Conservation (phyloP, 176 grass and related monocot genomes). For the Oryza meridionalis region DNA sequence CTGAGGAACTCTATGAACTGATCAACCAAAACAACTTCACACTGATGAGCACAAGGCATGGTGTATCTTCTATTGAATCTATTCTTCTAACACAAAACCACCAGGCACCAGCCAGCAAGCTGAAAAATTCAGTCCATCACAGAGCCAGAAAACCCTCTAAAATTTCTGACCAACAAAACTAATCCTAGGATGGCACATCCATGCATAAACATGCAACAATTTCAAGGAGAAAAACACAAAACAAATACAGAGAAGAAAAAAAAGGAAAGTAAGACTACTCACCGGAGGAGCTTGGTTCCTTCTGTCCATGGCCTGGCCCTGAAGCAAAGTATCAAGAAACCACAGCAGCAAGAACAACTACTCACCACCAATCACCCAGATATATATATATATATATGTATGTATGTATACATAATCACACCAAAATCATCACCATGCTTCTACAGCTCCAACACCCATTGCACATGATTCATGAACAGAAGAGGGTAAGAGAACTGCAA, state of each 20-base stretch:
- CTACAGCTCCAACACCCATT: not conserved
- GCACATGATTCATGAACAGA: not conserved
- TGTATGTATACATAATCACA: constrained; percentile 17
- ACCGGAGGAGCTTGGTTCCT: constrained; percentile 66
- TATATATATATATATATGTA: too few species aligned
- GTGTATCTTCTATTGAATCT: too few species aligned
- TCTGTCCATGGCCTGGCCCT: constrained; percentile 51
- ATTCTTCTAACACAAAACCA: not conserved
- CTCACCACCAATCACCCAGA: not conserved
- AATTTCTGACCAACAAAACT: not conserved
- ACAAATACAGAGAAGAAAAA: not conserved
- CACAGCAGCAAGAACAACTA: not conserved
- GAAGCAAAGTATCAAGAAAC: constrained; percentile 43
- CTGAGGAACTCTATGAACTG: not conserved
- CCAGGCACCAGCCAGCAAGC: not conserved
- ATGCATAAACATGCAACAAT: constrained; percentile 4
- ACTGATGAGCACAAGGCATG: not conserved
- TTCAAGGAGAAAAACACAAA: not conserved
- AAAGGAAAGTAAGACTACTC: constrained; percentile 37
- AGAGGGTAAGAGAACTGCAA: not conserved
- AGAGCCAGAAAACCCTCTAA: not conserved
- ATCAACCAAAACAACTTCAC: not conserved
- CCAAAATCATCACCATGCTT: not conserved
- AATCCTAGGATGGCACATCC: constrained; percentile 7
- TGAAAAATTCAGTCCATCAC: not conserved